phyloP scores from a whole-genome alignment of 495 filamentous ascomycete species.

The Lasiosphaeria hispida region DNA sequence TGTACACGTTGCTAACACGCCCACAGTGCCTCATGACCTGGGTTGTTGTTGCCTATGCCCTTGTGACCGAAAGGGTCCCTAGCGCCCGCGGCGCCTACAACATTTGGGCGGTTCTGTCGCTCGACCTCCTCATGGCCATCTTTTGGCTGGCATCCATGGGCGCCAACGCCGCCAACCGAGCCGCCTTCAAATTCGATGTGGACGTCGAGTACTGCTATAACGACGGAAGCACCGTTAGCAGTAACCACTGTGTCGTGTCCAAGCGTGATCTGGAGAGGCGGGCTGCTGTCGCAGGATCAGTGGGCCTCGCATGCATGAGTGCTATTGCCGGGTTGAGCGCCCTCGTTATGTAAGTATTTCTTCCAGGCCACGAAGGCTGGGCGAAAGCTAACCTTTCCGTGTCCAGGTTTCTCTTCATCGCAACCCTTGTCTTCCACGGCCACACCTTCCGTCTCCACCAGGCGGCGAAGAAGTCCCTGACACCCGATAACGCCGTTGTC shows the following conservation, averaged over 20 bases:
- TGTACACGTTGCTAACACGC: neutral
- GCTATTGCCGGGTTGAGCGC: constrained; percentile 45
- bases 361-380: neutral
- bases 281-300: constrained; percentile 28
- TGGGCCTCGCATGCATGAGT: constrained; percentile 32
- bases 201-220: constrained; percentile 31
- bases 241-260: constrained; percentile 32
- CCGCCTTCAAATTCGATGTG: constrained; percentile 34
- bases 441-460: constrained; percentile 41
- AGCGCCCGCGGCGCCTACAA: constrained; percentile 39
- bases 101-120: constrained; percentile 45
- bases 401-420: constrained; percentile 43
- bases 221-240: constrained; percentile 39
- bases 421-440: constrained; percentile 42
- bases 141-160: constrained; percentile 50
- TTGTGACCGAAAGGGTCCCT: constrained; percentile 41
- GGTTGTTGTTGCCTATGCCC: constrained; percentile 39
- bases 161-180: constrained; percentile 39
- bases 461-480: constrained; percentile 21
- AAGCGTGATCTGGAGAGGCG: constrained; percentile 26
- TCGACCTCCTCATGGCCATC: constrained; percentile 45
- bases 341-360: constrained; percentile 31
- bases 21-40: constrained; percentile 45
- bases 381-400: neutral
- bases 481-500: constrained; percentile 27